Evolutionary conservation across 2,329 filamentous ascomycete genomes (phyloP), one percentile per base, ranked within the genome.

Genomic region (Verticillium nonalfalfae): DNA sequence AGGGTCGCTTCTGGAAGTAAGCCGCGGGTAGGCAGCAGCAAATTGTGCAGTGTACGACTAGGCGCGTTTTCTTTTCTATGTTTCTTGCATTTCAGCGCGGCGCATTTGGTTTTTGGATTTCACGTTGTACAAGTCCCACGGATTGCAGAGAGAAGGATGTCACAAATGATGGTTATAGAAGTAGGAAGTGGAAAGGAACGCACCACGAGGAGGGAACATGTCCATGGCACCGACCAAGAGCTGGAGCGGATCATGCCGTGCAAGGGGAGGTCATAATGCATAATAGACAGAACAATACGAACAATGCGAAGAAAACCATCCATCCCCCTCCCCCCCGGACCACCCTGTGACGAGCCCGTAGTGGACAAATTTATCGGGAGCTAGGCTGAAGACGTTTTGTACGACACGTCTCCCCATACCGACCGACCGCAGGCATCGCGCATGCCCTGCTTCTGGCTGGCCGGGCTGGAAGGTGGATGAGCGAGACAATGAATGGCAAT

Each of bases 171-270:
- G 13, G 54, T 7, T 4, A 56, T n/a, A 15, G 31, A 35, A 59
- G 26, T 31, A 54, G 58, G 15, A 33, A 59, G 56, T 31, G 58
- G 10, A 58, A 50, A 13, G 55, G 38, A 57, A 61, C 15, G 50
- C 38, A 56, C 15, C 60, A 60, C 62, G 61, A 56, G 39, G 54
- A 26, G 57, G 57, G 57, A 26, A n/a, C 18, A 39, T 21, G 36
- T 60, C 31, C 40, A 50, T 57, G 63, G 62, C 66, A 70, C 69
- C 68, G 68, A 77, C 74, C 75, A 77, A 77, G 75, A 70, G 75
- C 75, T 77, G 75, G 73, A 70, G 73, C 67, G 69, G 67, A 69
- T 70, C 71, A 50, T 50, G 65, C 66, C 40, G 45, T 64, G 11
- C 10, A 40, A 39, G 57, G 60, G 59, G 26, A 26, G 39, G 58